Base-by-base conservation (phyloP, 768 basidiomycete species). In the Collybiopsis luxurians region DNA sequence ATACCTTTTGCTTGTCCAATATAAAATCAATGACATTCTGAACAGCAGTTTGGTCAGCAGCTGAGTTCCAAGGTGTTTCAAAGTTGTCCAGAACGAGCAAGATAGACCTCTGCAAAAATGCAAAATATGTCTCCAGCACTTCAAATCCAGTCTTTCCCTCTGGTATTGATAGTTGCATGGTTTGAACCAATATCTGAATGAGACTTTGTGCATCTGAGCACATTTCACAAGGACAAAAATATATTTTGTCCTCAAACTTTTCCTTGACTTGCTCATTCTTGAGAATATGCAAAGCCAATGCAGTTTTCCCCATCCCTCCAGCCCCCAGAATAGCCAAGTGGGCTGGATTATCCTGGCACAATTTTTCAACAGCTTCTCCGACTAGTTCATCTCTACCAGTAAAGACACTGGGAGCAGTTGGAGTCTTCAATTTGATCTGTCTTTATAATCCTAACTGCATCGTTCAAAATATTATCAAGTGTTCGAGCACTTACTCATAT, bases 11-110 rank as follows among this genome's bases (percentile, higher is more conserved):
- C 34, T 2, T 39, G 10, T n/a, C 24, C 13, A 15, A 24, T n/a
- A 57, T 24, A 4, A 4, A 36, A 12, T 42, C 27, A 3, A 57
- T 17, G 5, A 57, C 23, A 55, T 17, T 28, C 17, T 38, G 26
- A 53, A 54, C 38, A 3, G 7, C 23, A 27, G 11, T 17, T 11
- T 27, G 13, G 17, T 6, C 28, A 6, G 9, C 34, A 45, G 10
- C 27, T 57, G 53, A n/a, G n/a, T n/a, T n/a, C n/a, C n/a, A n/a
- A n/a, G n/a, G n/a, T n/a, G n/a, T n/a, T n/a, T n/a, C n/a, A 34
- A 57, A 57, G 36, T 57, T 57, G 38, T 57, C 56, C 19, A 57
- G 26, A 21, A 57, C 40, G 6, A 57, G 56, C 15, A 57, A 38
- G 7, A 43, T 12, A 3, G 28, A 38, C 19, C 19, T 7, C 36